Percentiles rank a stretch among this genome's conserved stretches.
Conservation (phyloP, 495 filamentous ascomycete genomes). For the Clavariopsis aquatica region DNA sequence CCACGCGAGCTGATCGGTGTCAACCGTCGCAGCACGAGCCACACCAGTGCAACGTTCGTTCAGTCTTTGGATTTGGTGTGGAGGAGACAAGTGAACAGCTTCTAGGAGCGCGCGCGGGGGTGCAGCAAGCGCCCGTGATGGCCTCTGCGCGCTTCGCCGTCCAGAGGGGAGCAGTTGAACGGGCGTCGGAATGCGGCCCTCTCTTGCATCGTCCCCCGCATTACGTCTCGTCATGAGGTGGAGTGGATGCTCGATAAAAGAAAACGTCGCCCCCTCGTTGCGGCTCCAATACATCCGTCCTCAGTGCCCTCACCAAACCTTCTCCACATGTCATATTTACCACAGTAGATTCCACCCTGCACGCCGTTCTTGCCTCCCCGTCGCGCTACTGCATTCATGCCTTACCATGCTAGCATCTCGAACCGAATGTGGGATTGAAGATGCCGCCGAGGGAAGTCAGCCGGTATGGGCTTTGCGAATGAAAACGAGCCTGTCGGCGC, state of each 20-base stretch:
- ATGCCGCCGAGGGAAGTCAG: constrained; percentile 7
- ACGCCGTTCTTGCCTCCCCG: constrained; percentile 2
- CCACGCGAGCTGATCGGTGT: constrained; percentile 29
- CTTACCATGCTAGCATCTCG: constrained; percentile 11
- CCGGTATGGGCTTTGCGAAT: constrained; percentile 22
- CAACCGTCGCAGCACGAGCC: constrained; percentile 2
- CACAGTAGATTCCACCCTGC: background rate
- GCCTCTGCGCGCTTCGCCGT: constrained; percentile 1
- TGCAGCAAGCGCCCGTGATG: background rate
- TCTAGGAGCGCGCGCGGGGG: background rate
- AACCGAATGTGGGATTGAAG: background rate
- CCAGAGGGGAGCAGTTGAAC: background rate
- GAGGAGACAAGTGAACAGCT: background rate
- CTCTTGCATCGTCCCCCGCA: constrained; percentile 11
- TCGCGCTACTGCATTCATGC: constrained; percentile 33
- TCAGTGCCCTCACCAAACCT: background rate
- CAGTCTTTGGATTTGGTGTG: background rate
- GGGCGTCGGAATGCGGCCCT: background rate
- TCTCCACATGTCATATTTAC: constrained; percentile 10
- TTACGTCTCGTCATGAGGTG: constrained; percentile 13
- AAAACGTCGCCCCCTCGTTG: constrained; percentile 20
- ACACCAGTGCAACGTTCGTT: background rate
- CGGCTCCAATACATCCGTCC: constrained; percentile 14
- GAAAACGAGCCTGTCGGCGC: constrained; percentile 14
- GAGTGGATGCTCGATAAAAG: constrained; percentile 25